phyloP scores from a whole-genome alignment of 371 early-diverging fungal genomes.

The Mucor irregularis region DNA sequence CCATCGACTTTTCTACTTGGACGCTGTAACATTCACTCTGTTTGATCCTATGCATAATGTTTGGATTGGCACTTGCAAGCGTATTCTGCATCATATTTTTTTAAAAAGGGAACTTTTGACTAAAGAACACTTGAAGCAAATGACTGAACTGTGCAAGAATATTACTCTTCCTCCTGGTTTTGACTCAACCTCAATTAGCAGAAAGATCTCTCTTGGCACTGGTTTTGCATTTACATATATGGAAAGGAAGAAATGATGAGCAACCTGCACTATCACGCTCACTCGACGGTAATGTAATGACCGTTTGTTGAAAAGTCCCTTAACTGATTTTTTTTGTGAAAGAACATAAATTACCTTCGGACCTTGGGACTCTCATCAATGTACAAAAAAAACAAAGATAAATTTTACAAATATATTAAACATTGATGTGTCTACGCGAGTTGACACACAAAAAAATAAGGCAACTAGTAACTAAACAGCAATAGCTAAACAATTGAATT shows the following conservation, averaged over 20 bases:
- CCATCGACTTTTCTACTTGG: constrained; percentile 2
- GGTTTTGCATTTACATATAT: not conserved
- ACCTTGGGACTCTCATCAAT: too few species aligned
- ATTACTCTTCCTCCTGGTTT: not conserved
- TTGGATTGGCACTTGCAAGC: not conserved
- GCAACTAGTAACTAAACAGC: too few species aligned
- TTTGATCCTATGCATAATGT: constrained; percentile 17
- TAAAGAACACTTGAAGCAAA: not conserved
- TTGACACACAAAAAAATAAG: too few species aligned
- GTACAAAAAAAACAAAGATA: too few species aligned
- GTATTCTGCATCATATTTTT: not conserved
- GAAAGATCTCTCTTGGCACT: not conserved
- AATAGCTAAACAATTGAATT: too few species aligned
- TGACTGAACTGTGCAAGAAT: not conserved
- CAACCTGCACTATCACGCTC: too few species aligned
- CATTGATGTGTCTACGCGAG: too few species aligned
- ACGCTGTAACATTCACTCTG: not conserved
- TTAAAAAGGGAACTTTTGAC: not conserved
- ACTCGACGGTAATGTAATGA: too few species aligned
- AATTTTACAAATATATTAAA: too few species aligned
- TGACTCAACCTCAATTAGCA: not conserved
- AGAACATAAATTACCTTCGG: too few species aligned
- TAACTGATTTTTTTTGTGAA: too few species aligned
- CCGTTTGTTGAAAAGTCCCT: too few species aligned
- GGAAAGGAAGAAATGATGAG: not conserved